phyloP scores from a whole-genome alignment of 208 protist genomes.

The Crithidia mellificae region DNA sequence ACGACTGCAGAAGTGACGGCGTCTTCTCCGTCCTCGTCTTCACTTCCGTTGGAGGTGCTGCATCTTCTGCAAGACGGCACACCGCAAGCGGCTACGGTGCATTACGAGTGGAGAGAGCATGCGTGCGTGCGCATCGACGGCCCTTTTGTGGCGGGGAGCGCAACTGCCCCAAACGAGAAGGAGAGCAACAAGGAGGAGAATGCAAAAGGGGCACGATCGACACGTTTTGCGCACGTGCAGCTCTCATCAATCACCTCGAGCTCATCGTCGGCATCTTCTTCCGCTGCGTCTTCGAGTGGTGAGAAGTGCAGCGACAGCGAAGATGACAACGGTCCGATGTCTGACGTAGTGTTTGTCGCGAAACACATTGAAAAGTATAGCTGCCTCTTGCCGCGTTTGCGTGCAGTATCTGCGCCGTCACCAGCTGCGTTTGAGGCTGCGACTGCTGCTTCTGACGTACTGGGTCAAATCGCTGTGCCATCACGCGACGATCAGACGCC shows the following conservation, averaged over 20 bases:
- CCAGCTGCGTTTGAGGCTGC: background rate
- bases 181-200: background rate
- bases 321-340: background rate
- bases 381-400: background rate
- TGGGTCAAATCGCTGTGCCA: background rate
- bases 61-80: conserved; percentile 26
- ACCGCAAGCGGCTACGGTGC: background rate
- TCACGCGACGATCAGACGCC: background rate
- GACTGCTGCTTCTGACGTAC: background rate
- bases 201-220: background rate
- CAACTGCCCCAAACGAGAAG: background rate
- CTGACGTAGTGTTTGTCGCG: conserved; percentile 1
- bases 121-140: conserved; percentile 10
- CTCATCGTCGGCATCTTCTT: background rate
- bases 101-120: conserved; percentile 17
- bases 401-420: background rate
- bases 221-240: conserved; percentile 1
- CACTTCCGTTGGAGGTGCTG: conserved; percentile 20
- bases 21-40: background rate
- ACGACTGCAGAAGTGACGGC: background rate
- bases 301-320: background rate
- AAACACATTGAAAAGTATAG: conserved; percentile 27
- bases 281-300: background rate
- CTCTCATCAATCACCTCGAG: conserved; percentile 1
- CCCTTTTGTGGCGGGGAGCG: background rate